A percentile compares a stretch with the other conserved stretches of the same genome.
These are phyloP conservation scores for Alternaria tenuissima DNA, from an alignment of 2,329 filamentous ascomycete genomes.

Conservation along the genomic window DNA sequence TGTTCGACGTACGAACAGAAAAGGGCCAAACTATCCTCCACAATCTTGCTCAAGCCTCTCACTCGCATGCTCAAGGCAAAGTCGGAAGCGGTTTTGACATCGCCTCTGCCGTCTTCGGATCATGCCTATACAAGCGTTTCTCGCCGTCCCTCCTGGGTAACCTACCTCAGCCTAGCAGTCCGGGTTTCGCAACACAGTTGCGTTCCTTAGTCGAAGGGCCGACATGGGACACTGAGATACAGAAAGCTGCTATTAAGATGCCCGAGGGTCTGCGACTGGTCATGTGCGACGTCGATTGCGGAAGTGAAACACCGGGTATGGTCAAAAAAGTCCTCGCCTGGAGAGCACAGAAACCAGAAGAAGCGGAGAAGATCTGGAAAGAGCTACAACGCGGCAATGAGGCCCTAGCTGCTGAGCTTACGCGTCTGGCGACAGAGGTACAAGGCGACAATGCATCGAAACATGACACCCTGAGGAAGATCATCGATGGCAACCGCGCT, in stretches of 20 bases:
- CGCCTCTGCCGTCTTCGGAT: constrained; percentile 89
- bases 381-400: constrained; percentile 79
- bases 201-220: constrained; percentile 68
- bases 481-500: constrained; percentile 61
- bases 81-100: constrained; percentile 96
- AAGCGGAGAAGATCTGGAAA: constrained; percentile 76
- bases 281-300: constrained; percentile 97
- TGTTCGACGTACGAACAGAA: constrained; percentile 66
- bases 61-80: constrained; percentile 96
- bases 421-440: constrained; percentile 56
- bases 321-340: constrained; percentile 90
- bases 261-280: constrained; percentile 78
- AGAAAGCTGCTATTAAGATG: constrained; percentile 73
- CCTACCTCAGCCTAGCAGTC: constrained; percentile 71
- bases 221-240: constrained; percentile 82
- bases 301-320: constrained; percentile 93
- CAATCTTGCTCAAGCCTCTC: constrained; percentile 91
- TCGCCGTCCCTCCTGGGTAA: constrained; percentile 75
- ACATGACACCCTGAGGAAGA: constrained; percentile 60
- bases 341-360: constrained; percentile 70
- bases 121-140: constrained; percentile 91
- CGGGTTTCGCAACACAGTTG: constrained; percentile 73
- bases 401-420: constrained; percentile 70
- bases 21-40: constrained; percentile 72
- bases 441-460: constrained; percentile 51